Evolutionary conservation across 2,329 filamentous ascomycete species (phyloP).

Genomic region (Penicillium sp.): DNA sequence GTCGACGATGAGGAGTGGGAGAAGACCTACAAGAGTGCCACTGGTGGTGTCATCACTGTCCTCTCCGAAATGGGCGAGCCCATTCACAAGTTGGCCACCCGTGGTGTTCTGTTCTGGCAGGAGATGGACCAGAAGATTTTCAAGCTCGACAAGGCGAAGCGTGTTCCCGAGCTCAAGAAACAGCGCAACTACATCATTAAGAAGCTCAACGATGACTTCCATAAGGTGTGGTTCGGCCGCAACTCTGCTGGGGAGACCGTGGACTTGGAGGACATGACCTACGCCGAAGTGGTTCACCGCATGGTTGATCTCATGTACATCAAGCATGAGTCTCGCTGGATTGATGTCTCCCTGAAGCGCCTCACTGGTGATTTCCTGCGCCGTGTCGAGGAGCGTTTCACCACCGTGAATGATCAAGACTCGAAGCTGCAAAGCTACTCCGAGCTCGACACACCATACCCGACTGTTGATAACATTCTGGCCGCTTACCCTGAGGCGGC

Average conservation of each 20-base stretch:
- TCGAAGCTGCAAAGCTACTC: constrained; percentile 87
- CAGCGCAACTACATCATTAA: constrained; percentile 88
- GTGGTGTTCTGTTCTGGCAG: constrained; percentile 94
- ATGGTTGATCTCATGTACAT: constrained; percentile 90
- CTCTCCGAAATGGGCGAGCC: constrained; percentile 99
- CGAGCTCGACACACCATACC: constrained; percentile 80
- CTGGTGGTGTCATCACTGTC: constrained; percentile 93
- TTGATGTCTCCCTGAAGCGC: constrained; percentile 76
- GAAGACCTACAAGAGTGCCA: constrained; percentile 85
- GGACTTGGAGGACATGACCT: constrained; percentile 94
- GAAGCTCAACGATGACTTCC: constrained; percentile 93
- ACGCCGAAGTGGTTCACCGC: constrained; percentile 79
- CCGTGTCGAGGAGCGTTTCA: constrained; percentile 95
- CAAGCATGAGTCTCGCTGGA: constrained; percentile 87
- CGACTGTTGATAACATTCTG: constrained; percentile 74
- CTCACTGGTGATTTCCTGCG: constrained; percentile 95
- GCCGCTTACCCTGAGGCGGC: constrained; percentile 82
- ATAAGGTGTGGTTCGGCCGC: constrained; percentile 93
- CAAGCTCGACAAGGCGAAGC: constrained; percentile 90
- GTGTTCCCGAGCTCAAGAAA: constrained; percentile 82
- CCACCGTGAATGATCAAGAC: constrained; percentile 64
- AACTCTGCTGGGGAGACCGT: constrained; percentile 77
- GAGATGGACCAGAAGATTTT: constrained; percentile 99
- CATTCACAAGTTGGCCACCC: constrained; percentile 96
- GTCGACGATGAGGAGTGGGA: constrained; percentile 84